These are phyloP conservation scores for Pythium apleroticum DNA, from an alignment of 352 stramenopile genomes.

Conservation along the genomic window DNA sequence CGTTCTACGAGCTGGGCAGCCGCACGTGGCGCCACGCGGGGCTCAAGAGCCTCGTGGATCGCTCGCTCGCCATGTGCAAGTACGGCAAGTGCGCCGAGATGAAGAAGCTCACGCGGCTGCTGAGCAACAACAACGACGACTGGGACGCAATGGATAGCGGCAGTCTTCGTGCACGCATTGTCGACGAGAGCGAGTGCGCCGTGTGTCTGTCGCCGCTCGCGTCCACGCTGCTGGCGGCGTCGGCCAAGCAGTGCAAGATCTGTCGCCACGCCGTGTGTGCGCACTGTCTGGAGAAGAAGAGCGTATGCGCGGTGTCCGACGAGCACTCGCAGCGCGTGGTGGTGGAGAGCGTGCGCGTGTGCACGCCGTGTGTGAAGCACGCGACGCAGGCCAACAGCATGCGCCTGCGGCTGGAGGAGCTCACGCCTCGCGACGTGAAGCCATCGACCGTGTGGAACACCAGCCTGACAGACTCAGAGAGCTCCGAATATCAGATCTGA, in stretches of 20 bases:
- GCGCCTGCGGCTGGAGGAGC: constrained; percentile 8
- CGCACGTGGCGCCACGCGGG: constrained; percentile 9
- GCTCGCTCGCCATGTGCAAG: constrained; percentile 9
- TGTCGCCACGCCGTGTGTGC: constrained; percentile 11
- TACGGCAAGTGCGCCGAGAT: constrained; percentile 11
- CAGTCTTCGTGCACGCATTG: not conserved
- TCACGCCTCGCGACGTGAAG: constrained; percentile 4
- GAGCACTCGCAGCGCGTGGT: constrained; percentile 11
- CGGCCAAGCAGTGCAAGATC: constrained; percentile 12
- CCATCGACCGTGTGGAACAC: not conserved
- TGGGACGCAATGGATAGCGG: not conserved
- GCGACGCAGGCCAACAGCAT: not conserved
- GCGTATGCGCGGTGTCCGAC: constrained; percentile 4
- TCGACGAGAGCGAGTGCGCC: constrained; percentile 13
- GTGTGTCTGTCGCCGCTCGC: constrained; percentile 10
- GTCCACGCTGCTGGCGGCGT: constrained; percentile 12
- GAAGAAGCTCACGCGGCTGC: constrained; percentile 13
- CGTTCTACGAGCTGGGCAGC: constrained; percentile 22
- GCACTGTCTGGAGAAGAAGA: constrained; percentile 21
- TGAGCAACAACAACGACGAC: not conserved
- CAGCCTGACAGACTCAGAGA: constrained; percentile 22
- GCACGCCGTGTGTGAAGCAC: constrained; percentile 4
- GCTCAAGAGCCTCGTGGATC: constrained; percentile 12
- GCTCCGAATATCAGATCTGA: constrained; percentile 9
- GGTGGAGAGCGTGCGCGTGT: constrained; percentile 5